phyloP scores from a whole-genome alignment of 192 early-diverging fungal species.

The Coemansia sp. region DNA sequence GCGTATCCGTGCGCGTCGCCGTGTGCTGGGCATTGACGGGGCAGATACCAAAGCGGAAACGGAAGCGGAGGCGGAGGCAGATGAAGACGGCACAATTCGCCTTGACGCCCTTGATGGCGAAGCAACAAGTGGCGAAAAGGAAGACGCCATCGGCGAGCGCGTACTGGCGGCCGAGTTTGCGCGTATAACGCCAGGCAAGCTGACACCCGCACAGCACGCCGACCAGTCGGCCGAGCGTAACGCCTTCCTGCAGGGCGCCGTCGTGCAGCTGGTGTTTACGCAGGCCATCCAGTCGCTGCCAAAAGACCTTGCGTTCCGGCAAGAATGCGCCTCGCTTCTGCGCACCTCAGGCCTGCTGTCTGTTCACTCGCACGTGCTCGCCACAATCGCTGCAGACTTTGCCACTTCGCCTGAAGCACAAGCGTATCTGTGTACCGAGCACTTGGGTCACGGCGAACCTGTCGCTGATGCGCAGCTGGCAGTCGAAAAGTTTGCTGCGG shows the following conservation, averaged over 20 bases:
- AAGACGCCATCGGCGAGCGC: constrained; percentile 22
- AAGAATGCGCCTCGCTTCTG: constrained; percentile 66
- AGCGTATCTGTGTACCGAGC: constrained; percentile 58
- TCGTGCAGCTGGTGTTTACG: constrained; percentile 71
- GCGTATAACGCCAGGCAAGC: too few species aligned
- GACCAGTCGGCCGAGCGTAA: constrained; percentile 52
- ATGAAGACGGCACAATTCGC: constrained; percentile 55
- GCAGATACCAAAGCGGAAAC: constrained; percentile 24
- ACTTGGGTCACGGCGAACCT: constrained; percentile 57
- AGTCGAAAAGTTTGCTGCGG: constrained; percentile 56
- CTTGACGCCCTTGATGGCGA: constrained; percentile 58
- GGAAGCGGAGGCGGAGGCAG: constrained; percentile 36
- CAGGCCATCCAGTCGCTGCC: constrained; percentile 81
- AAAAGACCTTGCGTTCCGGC: constrained; percentile 68
- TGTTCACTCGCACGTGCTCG: constrained; percentile 23
- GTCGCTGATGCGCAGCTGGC: constrained; percentile 44
- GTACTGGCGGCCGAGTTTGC: not conserved
- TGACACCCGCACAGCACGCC: constrained; percentile 27
- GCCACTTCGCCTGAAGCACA: constrained; percentile 23
- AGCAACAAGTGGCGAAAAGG: constrained; percentile 38
- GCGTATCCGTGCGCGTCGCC: constrained; percentile 77
- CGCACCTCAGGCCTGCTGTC: constrained; percentile 48
- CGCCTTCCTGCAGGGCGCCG: constrained; percentile 65
- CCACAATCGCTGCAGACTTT: constrained; percentile 36
- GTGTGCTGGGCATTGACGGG: constrained; percentile 69